These are phyloP conservation scores for Cladophialophora carrionii DNA, from an alignment of 2,329 filamentous ascomycete species.

Conservation along the genomic window DNA sequence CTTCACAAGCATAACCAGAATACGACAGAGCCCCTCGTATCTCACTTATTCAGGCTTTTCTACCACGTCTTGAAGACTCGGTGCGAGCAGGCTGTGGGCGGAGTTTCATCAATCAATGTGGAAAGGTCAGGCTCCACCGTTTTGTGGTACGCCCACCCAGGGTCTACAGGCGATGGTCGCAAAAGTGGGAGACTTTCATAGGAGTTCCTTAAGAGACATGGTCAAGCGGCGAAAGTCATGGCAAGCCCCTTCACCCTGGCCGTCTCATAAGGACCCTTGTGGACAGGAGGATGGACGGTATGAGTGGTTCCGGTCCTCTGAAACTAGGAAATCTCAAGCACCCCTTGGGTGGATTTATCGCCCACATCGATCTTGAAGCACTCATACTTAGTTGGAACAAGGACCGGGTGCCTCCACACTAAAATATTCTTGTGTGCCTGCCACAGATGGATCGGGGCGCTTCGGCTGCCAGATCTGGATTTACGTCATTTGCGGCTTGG, in stretches of 20 bases:
- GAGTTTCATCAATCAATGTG: background rate
- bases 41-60: background rate
- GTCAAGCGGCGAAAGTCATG: background rate
- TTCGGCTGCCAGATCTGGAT: conserved; percentile 2
- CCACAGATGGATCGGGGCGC: background rate
- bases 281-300: background rate
- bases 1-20: background rate
- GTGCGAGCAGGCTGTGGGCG: background rate
- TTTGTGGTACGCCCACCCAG: background rate
- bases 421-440: background rate
- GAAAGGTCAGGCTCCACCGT: background rate
- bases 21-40: too few species aligned
- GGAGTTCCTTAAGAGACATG: background rate
- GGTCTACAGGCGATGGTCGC: background rate
- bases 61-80: background rate
- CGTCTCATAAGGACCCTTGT: background rate
- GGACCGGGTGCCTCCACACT: background rate
- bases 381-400: background rate
- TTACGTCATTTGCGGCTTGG: background rate
- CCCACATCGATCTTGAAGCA: background rate
- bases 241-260: background rate
- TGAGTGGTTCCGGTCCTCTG: background rate
- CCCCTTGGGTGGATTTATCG: too few species aligned
- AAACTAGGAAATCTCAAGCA: background rate
- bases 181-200: background rate